Evolutionary conservation across 78 protist species (phyloP).

Genomic region (Anaeramoeba flamelloides): DNA sequence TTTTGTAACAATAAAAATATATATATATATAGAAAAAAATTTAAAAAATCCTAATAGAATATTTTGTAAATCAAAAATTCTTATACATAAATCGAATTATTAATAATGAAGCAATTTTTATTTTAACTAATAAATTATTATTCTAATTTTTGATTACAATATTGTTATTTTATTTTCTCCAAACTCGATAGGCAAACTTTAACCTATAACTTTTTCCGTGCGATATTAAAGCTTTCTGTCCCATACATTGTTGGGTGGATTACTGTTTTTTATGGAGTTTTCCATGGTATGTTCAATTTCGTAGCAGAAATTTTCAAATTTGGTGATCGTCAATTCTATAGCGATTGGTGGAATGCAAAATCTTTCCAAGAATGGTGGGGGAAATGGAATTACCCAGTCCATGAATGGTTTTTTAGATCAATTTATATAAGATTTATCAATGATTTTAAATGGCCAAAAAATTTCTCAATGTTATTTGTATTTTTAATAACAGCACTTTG

Average conservation of each 20-base stretch:
- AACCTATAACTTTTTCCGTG: not conserved
- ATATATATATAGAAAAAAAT: too few relatives aligned
- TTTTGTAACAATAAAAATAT: too few relatives aligned
- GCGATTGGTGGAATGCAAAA: constrained; percentile 58
- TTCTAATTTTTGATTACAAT: too few relatives aligned
- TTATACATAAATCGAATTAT: too few relatives aligned
- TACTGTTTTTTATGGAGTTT: constrained; percentile 54
- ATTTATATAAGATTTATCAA: not conserved
- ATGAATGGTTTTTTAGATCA: not conserved
- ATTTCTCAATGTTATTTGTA: not conserved
- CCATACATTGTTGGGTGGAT: constrained; percentile 42
- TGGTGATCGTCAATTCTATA: constrained; percentile 53
- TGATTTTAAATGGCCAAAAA: not conserved
- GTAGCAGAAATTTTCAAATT: constrained; percentile 42
- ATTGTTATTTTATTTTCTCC: too few relatives aligned
- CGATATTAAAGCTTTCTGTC: constrained; percentile 5
- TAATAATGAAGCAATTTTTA: too few relatives aligned
- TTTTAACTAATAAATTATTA: too few relatives aligned
- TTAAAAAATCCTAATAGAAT: too few relatives aligned
- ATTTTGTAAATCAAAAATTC: too few relatives aligned
- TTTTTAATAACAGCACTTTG: not conserved
- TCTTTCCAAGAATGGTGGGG: constrained; percentile 7
- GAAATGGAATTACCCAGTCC: not conserved
- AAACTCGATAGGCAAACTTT: too few relatives aligned
- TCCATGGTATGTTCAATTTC: constrained; percentile 47